Conservation (phyloP, 352 stramenopile species). For the Pythium rhizo-oryzae region DNA sequence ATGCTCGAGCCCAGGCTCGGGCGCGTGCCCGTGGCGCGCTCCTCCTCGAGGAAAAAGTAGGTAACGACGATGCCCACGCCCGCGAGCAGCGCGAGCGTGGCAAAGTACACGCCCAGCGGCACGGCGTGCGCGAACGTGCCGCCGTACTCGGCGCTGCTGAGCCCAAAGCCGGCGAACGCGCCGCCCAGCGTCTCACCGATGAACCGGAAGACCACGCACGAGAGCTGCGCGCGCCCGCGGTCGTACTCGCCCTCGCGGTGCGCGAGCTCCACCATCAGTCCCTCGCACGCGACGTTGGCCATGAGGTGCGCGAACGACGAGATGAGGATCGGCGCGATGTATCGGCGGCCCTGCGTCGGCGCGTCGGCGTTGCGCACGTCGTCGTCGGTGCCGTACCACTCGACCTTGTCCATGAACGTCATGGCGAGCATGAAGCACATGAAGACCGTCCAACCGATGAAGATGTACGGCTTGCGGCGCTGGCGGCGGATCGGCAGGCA, state of each 20-base stretch:
- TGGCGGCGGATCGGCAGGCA: conserved; percentile 29
- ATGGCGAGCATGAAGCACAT: conserved; percentile 26
- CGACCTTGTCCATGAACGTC: conserved; percentile 22
- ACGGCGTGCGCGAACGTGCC: conserved; percentile 29
- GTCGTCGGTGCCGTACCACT: conserved; percentile 4
- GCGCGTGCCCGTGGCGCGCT: conserved; percentile 13
- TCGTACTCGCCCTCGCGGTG: conserved; percentile 34
- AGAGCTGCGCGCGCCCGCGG: conserved; percentile 28
- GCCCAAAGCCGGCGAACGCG: conserved; percentile 1
- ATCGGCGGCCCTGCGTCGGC: conserved; percentile 12
- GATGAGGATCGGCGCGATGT: conserved; percentile 25
- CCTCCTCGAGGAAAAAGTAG: conserved; percentile 24
- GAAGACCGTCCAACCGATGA: conserved; percentile 31
- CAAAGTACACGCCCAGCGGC: conserved; percentile 25
- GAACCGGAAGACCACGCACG: conserved; percentile 26
- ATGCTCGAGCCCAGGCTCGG: conserved; percentile 26
- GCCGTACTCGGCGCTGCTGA: conserved; percentile 26
- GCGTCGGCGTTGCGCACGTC: conserved; percentile 18
- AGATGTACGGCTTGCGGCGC: conserved; percentile 40
- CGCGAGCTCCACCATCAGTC: conserved; percentile 34
- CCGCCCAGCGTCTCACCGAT: conserved; percentile 21
- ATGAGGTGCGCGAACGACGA: conserved; percentile 28
- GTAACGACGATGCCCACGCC: conserved; percentile 19
- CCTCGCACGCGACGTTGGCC: conserved; percentile 29
- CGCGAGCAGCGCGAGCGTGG: conserved; percentile 19